These are phyloP conservation scores for Orbilia javanica DNA, from an alignment of 2,329 filamentous ascomycete species.

Conservation along the genomic window DNA sequence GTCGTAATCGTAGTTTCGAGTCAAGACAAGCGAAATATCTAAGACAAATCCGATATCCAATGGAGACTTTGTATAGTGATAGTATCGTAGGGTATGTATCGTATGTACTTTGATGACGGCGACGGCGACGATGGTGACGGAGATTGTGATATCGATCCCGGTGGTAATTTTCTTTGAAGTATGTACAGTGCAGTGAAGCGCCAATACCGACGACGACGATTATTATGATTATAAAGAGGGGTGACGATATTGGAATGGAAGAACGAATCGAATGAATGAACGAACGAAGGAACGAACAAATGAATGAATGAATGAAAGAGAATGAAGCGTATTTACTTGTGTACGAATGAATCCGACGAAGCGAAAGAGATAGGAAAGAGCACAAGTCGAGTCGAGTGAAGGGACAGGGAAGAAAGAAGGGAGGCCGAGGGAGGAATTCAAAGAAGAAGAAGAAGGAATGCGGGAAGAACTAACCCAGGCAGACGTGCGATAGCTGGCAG, in stretches of 20 bases:
- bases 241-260: neutral
- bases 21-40: neutral
- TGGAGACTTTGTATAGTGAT: neutral
- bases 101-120: neutral
- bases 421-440: neutral
- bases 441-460: neutral
- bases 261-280: neutral
- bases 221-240: neutral
- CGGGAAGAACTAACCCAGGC: conserved; percentile 7
- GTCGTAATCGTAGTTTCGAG: neutral
- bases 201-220: too few species aligned
- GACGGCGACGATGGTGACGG: neutral
- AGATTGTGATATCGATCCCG: neutral
- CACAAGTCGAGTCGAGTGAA: too few species aligned
- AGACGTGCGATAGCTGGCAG: neutral
- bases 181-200: neutral
- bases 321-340: too few species aligned
- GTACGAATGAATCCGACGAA: neutral
- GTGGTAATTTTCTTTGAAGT: too few species aligned
- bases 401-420: too few species aligned
- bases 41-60: neutral
- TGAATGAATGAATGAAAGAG: neutral
- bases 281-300: too few species aligned
- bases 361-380: neutral
- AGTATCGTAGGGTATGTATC: neutral